phyloP scores from a whole-genome alignment of 2,329 filamentous ascomycete species.

The Phialophora tarda region DNA sequence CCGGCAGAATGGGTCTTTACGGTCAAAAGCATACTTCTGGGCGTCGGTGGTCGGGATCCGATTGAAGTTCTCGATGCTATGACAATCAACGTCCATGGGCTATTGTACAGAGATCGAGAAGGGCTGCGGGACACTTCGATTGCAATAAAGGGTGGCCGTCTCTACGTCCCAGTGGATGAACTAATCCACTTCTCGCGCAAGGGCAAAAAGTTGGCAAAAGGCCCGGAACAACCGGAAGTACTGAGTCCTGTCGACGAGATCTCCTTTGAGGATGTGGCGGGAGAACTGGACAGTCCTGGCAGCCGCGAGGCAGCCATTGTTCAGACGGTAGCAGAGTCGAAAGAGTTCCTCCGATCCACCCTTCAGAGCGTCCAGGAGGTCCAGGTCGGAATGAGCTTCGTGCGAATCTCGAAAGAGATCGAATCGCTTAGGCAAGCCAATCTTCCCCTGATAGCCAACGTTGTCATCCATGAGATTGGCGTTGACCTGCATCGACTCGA shows the following conservation, averaged over 20 bases:
- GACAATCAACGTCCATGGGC: conserved; percentile 87
- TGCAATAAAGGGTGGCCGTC: conserved; percentile 84
- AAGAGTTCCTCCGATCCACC: conserved; percentile 88
- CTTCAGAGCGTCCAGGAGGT: conserved; percentile 93
- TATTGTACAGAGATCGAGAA: conserved; percentile 82
- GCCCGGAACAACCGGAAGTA: conserved; percentile 49
- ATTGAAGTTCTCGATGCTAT: conserved; percentile 87
- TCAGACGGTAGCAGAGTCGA: conserved; percentile 86
- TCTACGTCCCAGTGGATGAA: conserved; percentile 91
- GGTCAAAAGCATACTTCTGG: conserved; percentile 84
- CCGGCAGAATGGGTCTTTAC: conserved; percentile 95
- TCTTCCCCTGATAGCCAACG: conserved; percentile 77
- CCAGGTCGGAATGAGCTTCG: conserved; percentile 90
- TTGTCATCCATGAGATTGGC: conserved; percentile 95
- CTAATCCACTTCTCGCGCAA: conserved; percentile 67
- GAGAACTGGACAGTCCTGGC: conserved; percentile 73
- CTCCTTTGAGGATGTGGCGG: conserved; percentile 73
- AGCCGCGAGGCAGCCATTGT: conserved; percentile 72
- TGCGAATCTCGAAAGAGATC: conserved; percentile 83
- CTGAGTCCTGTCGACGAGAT: conserved; percentile 58
- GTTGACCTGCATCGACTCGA: conserved; percentile 91
- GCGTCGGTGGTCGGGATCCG: conserved; percentile 79
- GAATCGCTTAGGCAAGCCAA: conserved; percentile 69
- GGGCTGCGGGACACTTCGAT: conserved; percentile 89
- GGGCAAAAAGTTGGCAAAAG: conserved; percentile 50